Conservation (phyloP, 495 filamentous ascomycete species). For the Glonium stellatum region DNA sequence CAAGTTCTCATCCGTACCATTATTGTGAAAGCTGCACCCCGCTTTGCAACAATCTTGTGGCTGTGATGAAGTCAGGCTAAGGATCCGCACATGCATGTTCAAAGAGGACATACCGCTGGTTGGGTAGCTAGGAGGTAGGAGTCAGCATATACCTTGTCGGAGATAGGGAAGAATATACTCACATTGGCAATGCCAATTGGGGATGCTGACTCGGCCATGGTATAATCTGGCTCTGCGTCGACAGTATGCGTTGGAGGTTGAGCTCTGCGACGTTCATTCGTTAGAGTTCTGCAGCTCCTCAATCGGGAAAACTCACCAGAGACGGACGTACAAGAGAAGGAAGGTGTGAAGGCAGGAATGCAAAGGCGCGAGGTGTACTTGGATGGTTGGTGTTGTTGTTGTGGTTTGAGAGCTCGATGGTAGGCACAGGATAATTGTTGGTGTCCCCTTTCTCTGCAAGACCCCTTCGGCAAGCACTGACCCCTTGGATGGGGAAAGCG, state of each 20-base stretch:
- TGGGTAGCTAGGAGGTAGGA: constrained; percentile 57
- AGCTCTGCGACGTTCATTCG: not conserved
- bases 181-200: constrained; percentile 99
- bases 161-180: constrained; percentile 34
- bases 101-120: constrained; percentile 60
- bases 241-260: constrained; percentile 9
- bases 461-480: constrained; percentile 27
- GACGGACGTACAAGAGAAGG: not conserved
- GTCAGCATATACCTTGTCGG: constrained; percentile 15
- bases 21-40: constrained; percentile 97
- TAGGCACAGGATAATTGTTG: constrained; percentile 22
- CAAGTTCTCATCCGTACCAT: constrained; percentile 58
- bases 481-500: constrained; percentile 22
- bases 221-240: constrained; percentile 34
- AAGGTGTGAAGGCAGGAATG: not conserved
- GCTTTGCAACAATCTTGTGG: constrained; percentile 99
- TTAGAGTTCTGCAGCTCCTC: not conserved
- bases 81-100: not conserved
- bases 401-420: constrained; percentile 3
- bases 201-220: constrained; percentile 75
- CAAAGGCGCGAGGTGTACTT: not conserved
- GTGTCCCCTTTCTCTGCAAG: constrained; percentile 29
- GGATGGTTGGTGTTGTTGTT: constrained; percentile 2
- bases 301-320: too few relatives aligned
- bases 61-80: constrained; percentile 41